Evolutionary conservation across 2,329 filamentous ascomycete genomes (phyloP).

Genomic region (Fusarium mundagurra): DNA sequence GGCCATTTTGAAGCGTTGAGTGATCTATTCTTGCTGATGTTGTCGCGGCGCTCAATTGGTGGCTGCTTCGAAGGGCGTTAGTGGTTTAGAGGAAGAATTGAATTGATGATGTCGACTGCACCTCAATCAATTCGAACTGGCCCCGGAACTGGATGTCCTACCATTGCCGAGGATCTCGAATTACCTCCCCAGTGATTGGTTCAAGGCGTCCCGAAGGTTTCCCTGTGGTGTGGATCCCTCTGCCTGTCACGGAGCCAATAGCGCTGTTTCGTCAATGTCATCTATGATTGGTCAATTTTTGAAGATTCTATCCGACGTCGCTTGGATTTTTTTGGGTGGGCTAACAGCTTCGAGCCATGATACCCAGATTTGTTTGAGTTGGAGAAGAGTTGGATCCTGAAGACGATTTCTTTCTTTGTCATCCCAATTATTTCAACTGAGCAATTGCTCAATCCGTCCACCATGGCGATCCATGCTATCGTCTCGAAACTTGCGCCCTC

Average conservation of each 20-base stretch:
- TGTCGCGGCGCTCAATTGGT: constrained; percentile 43
- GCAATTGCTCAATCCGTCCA: background rate
- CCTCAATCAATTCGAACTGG: constrained; percentile 30
- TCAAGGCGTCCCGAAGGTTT: constrained; percentile 40
- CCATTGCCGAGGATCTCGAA: constrained; percentile 64
- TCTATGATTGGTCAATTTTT: constrained; percentile 45
- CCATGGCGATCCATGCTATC: constrained; percentile 44
- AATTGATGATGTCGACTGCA: constrained; percentile 36
- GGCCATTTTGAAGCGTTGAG: constrained; percentile 57
- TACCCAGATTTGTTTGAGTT: constrained; percentile 10
- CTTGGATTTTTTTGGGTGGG: constrained; percentile 42
- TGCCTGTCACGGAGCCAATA: constrained; percentile 39
- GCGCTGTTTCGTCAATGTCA: constrained; percentile 27
- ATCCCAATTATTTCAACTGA: background rate
- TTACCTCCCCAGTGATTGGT: constrained; percentile 58
- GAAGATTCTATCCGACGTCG: constrained; percentile 21
- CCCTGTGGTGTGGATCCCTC: constrained; percentile 40
- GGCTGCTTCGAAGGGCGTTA: constrained; percentile 37
- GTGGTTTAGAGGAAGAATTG: constrained; percentile 10
- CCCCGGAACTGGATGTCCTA: constrained; percentile 36
- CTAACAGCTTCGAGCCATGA: constrained; percentile 28
- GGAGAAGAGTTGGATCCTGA: background rate
- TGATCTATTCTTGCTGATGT: constrained; percentile 10
- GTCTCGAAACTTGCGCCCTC: constrained; percentile 40
- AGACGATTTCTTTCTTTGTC: background rate